Conservation (phyloP, 2,329 filamentous ascomycete genomes). For the Sclerotinia spermophila region DNA sequence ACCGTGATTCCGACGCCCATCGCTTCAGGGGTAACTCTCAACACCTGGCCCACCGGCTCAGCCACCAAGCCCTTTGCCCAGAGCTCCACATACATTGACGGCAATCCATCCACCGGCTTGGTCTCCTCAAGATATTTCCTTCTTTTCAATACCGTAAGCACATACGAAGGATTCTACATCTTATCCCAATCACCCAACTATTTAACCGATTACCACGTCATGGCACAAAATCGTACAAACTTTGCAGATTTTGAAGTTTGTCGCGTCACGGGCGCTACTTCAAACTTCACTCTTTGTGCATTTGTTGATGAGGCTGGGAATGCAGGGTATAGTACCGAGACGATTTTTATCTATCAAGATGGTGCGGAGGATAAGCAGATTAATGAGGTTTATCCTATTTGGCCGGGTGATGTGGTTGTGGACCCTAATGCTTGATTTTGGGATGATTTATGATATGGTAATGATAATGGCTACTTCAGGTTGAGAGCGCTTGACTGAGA, state of each 20-base stretch:
- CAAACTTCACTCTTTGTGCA: constrained; percentile 8
- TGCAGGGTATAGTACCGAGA: neutral
- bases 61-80: neutral
- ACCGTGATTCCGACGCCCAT: neutral
- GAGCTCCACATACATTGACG: neutral
- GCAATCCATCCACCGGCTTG: neutral
- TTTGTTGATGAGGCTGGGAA: neutral
- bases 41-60: neutral
- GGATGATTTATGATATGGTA: neutral
- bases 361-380: neutral
- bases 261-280: neutral
- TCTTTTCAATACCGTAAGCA: neutral
- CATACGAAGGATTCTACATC: constrained; percentile 5
- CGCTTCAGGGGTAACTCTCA: neutral
- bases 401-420: neutral
- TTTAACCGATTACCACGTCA: neutral
- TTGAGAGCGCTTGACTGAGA: neutral
- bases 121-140: neutral
- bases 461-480: neutral
- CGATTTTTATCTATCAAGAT: neutral
- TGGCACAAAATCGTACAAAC: neutral
- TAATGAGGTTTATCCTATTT: constrained; percentile 5
- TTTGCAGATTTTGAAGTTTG: neutral
- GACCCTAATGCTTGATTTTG: neutral
- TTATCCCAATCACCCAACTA: neutral